Evolutionary conservation across 2,329 filamentous ascomycete genomes (phyloP), one percentile per base, ranked within the genome.

Genomic region (Hypoxylon sp.): DNA sequence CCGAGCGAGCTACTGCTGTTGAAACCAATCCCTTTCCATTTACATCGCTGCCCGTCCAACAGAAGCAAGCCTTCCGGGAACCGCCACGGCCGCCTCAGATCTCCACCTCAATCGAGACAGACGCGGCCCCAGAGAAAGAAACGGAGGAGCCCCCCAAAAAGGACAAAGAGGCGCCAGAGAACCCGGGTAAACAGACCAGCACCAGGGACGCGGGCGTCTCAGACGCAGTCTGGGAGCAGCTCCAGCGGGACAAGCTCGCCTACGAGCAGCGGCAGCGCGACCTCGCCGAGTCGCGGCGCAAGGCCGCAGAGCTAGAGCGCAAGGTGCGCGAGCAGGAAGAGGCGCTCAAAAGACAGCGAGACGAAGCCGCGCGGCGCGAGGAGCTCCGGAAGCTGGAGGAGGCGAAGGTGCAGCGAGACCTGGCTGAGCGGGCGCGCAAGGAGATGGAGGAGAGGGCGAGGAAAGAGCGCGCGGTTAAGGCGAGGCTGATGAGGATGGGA

Each of bases 181-280:
- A 25, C 30, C 63, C n/a, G 20, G 61, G 6, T 1, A 37, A 22
- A 37, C 35, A 33, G 42, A 56, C 10, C 17, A 49, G 65, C 6
- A 55, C 5, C 61, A 83, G 89, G 11, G 90, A 92, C 65, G 76
- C 81, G 0, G 86, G 86, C 0, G 89, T 92, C 0, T 85, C 82
- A 3, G 88, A 92, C 53, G 86, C 79, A 5, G 79, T 88, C 1
- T 92, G 90, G 90, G 78, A 84, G 1, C 86, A 90, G 71, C 85
- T 92, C 0, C 82, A 89, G 66, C 73, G 66, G 1, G 87, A 91
- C 76, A 80, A 77, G 20, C 69, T 77, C 22, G 80, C 79, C 0
- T 77, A 80, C 4, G 74, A 70, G 8, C 81, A 84, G 11, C 67
- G 83, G 0, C 74, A 76, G 20, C 69, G 77, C 31, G 54, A 84